Base-by-base conservation (phyloP, 768 basidiomycete species). In the Tulasnella sp. region DNA sequence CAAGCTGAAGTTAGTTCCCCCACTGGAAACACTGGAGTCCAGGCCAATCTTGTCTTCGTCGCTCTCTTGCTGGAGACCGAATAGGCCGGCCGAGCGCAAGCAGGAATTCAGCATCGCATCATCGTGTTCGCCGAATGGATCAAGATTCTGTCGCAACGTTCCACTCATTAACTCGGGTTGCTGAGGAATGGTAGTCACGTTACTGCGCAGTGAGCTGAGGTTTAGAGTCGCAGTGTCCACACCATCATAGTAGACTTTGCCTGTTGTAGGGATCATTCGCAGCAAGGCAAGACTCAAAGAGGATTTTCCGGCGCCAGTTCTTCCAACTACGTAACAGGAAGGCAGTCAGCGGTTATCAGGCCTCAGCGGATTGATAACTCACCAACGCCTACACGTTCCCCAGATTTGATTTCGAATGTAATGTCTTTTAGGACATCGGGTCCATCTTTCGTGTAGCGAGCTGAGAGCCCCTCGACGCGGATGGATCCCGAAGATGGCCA, bases 181-280 rank as follows among this genome's bases (percentile, higher is more conserved):
- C 19, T 82, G 80, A 3, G 81, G 81, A 42, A 82, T 83, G 62
- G 82, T 80, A 1, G 82, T 83, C 56, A 85, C 76, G 58, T 75
- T 77, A 1, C 76, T 73, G 46, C 83, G 72, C 49, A 85, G 69
- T 5, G 72, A 73, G 62, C 82, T 75, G 12, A 85, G 70, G 63
- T 82, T 82, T n/a, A 83, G 66, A 1, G 68, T 68, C 41, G 70
- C 67, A 0, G 77, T 80, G 21, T 71, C 69, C 24, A 78, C 62
- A 7, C 78, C 80, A 62, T 84, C 83, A 55, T 79, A 80, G 60
- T 70, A 72, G 24, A 82, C 75, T 11, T 68, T 70, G 1, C 82
- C 83, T 43, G 77, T 75, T 0, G 80, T 81, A 31, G 75, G 71
- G 30, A 84, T 80, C 66, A 79, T 76, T 0, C 81, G 73, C 48